Percentiles rank a stretch among this genome's conserved stretches.
Conservation (phyloP, 1,284 basidiomycete species). For the Naganishia albida region DNA sequence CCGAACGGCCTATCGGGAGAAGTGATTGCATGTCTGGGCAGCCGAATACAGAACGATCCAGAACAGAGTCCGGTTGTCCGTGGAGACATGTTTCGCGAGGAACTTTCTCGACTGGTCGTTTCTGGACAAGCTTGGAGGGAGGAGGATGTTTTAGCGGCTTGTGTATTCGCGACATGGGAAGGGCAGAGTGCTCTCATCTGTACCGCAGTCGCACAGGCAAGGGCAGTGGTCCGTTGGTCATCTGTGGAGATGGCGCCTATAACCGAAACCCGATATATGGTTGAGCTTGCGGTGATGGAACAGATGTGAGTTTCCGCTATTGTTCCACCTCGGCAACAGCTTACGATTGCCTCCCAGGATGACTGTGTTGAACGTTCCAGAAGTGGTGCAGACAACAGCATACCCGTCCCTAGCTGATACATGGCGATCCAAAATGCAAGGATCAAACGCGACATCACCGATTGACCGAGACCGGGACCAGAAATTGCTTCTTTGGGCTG, state of each 20-base stretch:
- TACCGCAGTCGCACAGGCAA: conserved; percentile 45
- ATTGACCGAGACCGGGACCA: conserved; percentile 48
- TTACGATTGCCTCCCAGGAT: conserved; percentile 3
- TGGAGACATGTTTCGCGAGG: conserved; percentile 23
- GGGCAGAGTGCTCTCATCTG: conserved; percentile 44
- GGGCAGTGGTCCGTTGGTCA: conserved; percentile 41
- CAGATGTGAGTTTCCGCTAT: conserved; percentile 42
- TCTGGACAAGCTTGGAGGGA: conserved; percentile 33
- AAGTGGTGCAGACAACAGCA: conserved; percentile 43
- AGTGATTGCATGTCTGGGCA: conserved; percentile 29
- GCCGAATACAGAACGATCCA: conserved; percentile 25
- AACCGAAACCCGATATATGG: conserved; percentile 53
- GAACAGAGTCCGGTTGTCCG: conserved; percentile 27
- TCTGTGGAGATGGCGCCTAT: conserved; percentile 39
- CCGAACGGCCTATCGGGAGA: conserved; percentile 32
- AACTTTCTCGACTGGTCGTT: conserved; percentile 27
- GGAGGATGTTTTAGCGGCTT: conserved; percentile 48
- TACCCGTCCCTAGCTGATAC: conserved; percentile 40
- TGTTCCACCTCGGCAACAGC: neutral
- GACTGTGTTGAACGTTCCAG: conserved; percentile 38
- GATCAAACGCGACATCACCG: conserved; percentile 39
- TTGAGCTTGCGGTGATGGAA: conserved; percentile 50
- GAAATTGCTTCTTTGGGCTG: conserved; percentile 52
- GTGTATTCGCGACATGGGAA: conserved; percentile 51
- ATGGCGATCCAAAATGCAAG: conserved; percentile 47